These are phyloP conservation scores for Wickerhamomyces canadensis DNA, from an alignment of 805 yeast species.

Conservation along the genomic window DNA sequence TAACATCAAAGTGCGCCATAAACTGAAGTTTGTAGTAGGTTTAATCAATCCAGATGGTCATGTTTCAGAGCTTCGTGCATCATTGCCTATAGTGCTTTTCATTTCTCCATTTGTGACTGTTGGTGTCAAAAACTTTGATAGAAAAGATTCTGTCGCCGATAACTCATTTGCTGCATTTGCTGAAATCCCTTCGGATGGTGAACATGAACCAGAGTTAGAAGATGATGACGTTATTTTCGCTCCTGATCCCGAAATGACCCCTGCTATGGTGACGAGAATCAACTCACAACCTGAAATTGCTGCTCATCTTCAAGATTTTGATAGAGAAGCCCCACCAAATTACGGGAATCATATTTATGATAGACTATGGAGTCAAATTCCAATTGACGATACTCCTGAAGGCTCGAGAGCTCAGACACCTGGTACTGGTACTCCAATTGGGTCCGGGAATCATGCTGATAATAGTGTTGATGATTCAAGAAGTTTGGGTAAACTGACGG, in stretches of 20 bases:
- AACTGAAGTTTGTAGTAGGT: conserved; percentile 74
- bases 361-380: conserved; percentile 63
- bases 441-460: conserved; percentile 6
- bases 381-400: conserved; percentile 27
- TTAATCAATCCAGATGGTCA: conserved; percentile 88
- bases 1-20: conserved; percentile 81
- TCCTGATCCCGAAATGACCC: conserved; percentile 27
- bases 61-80: conserved; percentile 84
- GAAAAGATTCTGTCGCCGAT: conserved; percentile 19
- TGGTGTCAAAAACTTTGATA: conserved; percentile 36
- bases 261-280: conserved; percentile 13
- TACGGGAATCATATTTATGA: conserved; percentile 81
- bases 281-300: conserved; percentile 13
- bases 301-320: conserved; percentile 31
- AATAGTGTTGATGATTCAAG: conserved; percentile 21
- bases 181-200: conserved; percentile 22
- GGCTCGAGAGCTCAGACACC: conserved; percentile 28
- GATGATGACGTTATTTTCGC: conserved; percentile 37
- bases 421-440: conserved; percentile 19
- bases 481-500: conserved; percentile 35
- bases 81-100: conserved; percentile 73
- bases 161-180: conserved; percentile 18
- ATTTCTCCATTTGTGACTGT: conserved; percentile 81
- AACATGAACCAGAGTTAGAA: conserved; percentile 11
- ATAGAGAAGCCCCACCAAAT: conserved; percentile 74